These are phyloP conservation scores for Vicia faba DNA, from an alignment of 306 rosid genomes.

Conservation along the genomic window DNA sequence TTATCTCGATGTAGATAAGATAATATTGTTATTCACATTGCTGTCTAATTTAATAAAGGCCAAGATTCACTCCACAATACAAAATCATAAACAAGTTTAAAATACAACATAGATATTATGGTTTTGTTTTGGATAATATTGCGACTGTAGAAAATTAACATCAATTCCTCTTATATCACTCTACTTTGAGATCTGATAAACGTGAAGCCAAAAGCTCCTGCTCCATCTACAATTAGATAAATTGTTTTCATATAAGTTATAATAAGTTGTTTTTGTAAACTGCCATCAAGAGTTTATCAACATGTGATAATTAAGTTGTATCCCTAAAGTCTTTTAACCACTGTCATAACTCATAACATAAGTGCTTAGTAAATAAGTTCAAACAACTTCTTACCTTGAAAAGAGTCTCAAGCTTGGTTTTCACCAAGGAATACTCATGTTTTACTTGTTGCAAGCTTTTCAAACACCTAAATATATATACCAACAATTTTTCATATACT, in stretches of 20 bases:
- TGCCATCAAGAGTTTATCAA: too few relatives aligned
- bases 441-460: slow-evolving; percentile 67
- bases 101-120: slow-evolving; percentile 28
- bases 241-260: too few relatives aligned
- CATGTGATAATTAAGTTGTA: not conserved
- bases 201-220: slow-evolving; percentile 51
- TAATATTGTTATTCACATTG: slow-evolving; percentile 9
- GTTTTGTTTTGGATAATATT: slow-evolving; percentile 23
- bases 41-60: not conserved
- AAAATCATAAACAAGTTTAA: slow-evolving; percentile 35
- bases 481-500: not conserved
- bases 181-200: slow-evolving; percentile 40
- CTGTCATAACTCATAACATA: not conserved
- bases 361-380: too few relatives aligned
- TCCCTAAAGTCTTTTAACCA: not conserved
- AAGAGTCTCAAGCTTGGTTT: slow-evolving; percentile 70
- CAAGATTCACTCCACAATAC: slow-evolving; percentile 17
- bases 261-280: too few relatives aligned
- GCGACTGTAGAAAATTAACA: not conserved
- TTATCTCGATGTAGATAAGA: too few relatives aligned
- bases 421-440: slow-evolving; percentile 61
- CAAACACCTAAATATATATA: slow-evolving; percentile 54
- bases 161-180: slow-evolving; percentile 19
- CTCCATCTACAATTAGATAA: slow-evolving; percentile 57
- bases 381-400: slow-evolving; percentile 55